These are phyloP conservation scores for Glebionis coronaria DNA, from an alignment of 129 eudicot species.

Conservation along the genomic window DNA sequence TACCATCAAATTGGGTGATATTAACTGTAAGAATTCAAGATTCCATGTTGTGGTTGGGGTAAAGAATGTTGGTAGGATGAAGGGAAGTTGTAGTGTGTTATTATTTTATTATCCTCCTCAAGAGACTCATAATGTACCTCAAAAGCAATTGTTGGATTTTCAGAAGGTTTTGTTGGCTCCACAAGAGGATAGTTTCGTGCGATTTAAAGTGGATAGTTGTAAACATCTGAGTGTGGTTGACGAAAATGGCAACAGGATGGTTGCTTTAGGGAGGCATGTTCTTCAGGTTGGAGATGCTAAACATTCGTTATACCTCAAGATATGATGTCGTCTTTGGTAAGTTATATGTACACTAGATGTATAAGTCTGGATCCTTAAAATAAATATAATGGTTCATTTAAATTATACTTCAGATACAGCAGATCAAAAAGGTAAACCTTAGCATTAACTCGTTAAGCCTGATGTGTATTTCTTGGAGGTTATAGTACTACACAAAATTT, in stretches of 20 bases:
- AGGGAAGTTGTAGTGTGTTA: slow-evolving; percentile 33
- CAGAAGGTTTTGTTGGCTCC: slow-evolving; percentile 26
- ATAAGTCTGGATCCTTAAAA: no score
- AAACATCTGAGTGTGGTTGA: slow-evolving; percentile 27
- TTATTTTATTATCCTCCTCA: slow-evolving; percentile 28
- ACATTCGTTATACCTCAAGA: slow-evolving; percentile 14
- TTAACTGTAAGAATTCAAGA: slow-evolving; percentile 18
- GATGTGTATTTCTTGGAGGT: no score
- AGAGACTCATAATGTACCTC: slow-evolving; percentile 4
- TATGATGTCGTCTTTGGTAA: slow-evolving; percentile 4
- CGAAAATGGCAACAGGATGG: slow-evolving; percentile 24
- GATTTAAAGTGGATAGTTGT: slow-evolving; percentile 23
- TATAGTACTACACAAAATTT: slow-evolving; percentile 23
- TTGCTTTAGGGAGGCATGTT: slow-evolving; percentile 28
- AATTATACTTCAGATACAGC: no score
- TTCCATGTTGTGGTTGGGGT: slow-evolving; percentile 32
- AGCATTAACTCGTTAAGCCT: no score
- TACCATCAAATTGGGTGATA: slow-evolving; percentile 14
- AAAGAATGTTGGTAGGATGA: slow-evolving; percentile 27
- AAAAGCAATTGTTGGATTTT: slow-evolving; percentile 27
- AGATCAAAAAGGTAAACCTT: no score
- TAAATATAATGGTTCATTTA: no score
- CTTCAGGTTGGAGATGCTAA: slow-evolving; percentile 28
- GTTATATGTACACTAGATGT: background rate
- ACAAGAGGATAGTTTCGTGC: slow-evolving; percentile 12